phyloP scores from a whole-genome alignment of 75 land plant genomes.

The Sequoiadendron giganteum region DNA sequence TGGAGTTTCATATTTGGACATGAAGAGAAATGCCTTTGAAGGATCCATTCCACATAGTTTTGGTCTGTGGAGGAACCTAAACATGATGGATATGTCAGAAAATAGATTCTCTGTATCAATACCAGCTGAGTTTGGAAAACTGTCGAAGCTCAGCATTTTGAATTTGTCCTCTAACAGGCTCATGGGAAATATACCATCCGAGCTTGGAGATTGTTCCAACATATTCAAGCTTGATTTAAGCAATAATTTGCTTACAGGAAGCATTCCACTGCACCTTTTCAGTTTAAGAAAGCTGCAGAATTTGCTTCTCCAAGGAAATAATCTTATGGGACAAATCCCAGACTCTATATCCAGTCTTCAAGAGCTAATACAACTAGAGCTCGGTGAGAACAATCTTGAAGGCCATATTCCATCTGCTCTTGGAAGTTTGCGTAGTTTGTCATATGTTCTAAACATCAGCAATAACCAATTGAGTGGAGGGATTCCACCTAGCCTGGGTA shows the following conservation, averaged over 20 bases:
- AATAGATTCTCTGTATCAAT: conserved; percentile 35
- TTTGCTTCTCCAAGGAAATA: conserved; percentile 39
- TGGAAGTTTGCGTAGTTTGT: conserved; percentile 30
- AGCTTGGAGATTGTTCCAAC: conserved; percentile 26
- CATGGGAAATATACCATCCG: conserved; percentile 44
- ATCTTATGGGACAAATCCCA: conserved; percentile 37
- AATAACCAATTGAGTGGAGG: conserved; percentile 25
- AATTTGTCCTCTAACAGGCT: conserved; percentile 27
- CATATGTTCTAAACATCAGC: conserved; percentile 28
- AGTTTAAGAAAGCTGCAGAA: conserved; percentile 22
- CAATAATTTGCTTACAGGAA: conserved; percentile 42
- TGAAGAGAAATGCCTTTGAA: conserved; percentile 22
- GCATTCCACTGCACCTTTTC: conserved; percentile 41
- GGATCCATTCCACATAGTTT: conserved; percentile 33
- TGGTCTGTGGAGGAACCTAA: conserved; percentile 31
- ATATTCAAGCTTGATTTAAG: conserved; percentile 52
- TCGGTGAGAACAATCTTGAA: conserved; percentile 41
- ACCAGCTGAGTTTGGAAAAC: conserved; percentile 38
- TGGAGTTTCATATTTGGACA: conserved; percentile 31
- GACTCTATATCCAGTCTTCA: conserved; percentile 22
- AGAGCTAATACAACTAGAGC: conserved; percentile 25
- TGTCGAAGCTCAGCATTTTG: conserved; percentile 17
- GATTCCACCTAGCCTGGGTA: conserved; percentile 36
- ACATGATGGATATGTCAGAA: conserved; percentile 33
- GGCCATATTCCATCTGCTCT: conserved; percentile 43